A percentile compares a stretch with the other conserved stretches of the same genome.
Evolutionary conservation across 768 basidiomycete species (phyloP).

Genomic region (Russula griseocarnosa): DNA sequence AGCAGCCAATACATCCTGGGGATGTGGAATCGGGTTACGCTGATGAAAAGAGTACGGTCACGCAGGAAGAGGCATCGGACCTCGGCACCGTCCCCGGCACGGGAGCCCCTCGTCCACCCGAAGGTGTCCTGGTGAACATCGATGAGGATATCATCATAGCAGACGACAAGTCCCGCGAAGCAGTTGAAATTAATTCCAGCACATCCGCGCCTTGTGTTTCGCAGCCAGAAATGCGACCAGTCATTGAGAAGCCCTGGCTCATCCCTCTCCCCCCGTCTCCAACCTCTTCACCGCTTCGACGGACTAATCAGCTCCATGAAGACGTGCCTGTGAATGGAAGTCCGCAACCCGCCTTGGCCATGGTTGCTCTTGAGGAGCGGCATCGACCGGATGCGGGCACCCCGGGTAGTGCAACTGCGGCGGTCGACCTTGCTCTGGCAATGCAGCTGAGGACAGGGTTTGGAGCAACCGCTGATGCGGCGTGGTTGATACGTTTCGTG

Average conservation of each 20-base stretch:
- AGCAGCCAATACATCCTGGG: constrained; percentile 9
- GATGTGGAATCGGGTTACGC: constrained; percentile 15
- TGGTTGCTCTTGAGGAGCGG: constrained; percentile 23
- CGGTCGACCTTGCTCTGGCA: constrained; percentile 63
- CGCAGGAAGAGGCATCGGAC: constrained; percentile 3
- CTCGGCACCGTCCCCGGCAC: not conserved
- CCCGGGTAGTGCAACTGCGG: constrained; percentile 41
- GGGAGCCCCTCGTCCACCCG: not conserved
- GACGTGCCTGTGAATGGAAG: constrained; percentile 8
- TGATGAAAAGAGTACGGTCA: constrained; percentile 16
- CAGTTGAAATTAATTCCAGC: not conserved
- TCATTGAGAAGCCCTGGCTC: constrained; percentile 23
- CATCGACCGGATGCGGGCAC: constrained; percentile 28
- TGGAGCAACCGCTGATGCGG: constrained; percentile 65
- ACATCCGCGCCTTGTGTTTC: not conserved
- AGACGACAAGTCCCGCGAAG: constrained; percentile 17
- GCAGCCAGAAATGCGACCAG: constrained; percentile 16
- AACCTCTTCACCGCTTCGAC: constrained; percentile 29
- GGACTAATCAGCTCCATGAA: constrained; percentile 23
- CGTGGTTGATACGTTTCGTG: constrained; percentile 75
- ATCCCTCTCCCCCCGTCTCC: constrained; percentile 27
- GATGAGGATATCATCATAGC: constrained; percentile 10
- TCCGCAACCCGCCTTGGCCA: constrained; percentile 15
- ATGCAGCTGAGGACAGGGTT: constrained; percentile 75
- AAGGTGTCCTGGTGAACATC: constrained; percentile 19